Conservation (phyloP, 805 yeast genomes). For the Metschnikowia colocasiae region DNA sequence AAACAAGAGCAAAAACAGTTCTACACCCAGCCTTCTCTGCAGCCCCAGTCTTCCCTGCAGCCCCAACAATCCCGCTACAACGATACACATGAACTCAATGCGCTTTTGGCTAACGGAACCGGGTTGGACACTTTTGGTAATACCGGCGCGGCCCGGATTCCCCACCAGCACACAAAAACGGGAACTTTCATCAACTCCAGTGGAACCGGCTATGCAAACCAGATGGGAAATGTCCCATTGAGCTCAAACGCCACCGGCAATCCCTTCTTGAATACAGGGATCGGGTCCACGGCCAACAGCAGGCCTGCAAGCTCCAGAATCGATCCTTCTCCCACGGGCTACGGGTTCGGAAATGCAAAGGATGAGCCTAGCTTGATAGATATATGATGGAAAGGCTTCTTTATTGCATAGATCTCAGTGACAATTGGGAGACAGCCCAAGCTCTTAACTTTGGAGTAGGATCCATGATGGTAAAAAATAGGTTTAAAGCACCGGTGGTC, state of each 20-base stretch:
- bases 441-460: no score
- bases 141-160: slow-evolving; percentile 77
- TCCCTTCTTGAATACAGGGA: slow-evolving; percentile 66
- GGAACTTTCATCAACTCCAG: slow-evolving; percentile 80
- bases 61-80: slow-evolving; percentile 29
- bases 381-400: slow-evolving; percentile 24
- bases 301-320: slow-evolving; percentile 41
- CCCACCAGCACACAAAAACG: slow-evolving; percentile 87
- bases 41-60: slow-evolving; percentile 25
- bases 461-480: no score
- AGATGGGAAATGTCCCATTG: slow-evolving; percentile 30
- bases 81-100: slow-evolving; percentile 64
- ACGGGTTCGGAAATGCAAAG: slow-evolving; percentile 84
- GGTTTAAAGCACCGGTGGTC: no score
- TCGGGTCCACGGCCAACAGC: slow-evolving; percentile 26
- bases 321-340: slow-evolving; percentile 86
- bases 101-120: slow-evolving; percentile 77
- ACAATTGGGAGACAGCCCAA: no score
- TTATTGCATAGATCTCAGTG: no score
- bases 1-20: slow-evolving; percentile 5
- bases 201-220: slow-evolving; percentile 73
- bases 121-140: slow-evolving; percentile 94
- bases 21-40: slow-evolving; percentile 27
- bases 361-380: slow-evolving; percentile 48
- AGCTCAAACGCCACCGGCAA: slow-evolving; percentile 45